Conservation (phyloP, 768 basidiomycete genomes). For the Rhodotorula kratochvilovae region DNA sequence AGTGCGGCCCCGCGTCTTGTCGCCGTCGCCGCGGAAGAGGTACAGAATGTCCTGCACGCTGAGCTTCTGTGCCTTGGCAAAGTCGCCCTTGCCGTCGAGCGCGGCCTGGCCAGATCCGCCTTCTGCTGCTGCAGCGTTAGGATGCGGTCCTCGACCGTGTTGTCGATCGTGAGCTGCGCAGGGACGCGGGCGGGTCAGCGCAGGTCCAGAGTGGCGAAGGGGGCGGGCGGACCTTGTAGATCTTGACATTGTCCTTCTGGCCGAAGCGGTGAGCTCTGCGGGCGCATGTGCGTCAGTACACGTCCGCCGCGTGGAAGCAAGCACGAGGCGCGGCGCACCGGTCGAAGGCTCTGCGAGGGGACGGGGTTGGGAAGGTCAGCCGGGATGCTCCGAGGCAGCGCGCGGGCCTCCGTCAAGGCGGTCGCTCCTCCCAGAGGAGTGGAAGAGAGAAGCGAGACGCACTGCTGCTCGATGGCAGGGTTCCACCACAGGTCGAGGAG, state of each 20-base stretch:
- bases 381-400: conserved; percentile 49
- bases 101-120: conserved; percentile 76
- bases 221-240: conserved; percentile 46
- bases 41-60: conserved; percentile 59
- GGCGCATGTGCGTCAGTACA: conserved; percentile 3
- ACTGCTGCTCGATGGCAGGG: conserved; percentile 46
- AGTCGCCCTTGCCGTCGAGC: conserved; percentile 79
- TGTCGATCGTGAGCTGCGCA: conserved; percentile 3
- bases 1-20: not conserved
- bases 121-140: conserved; percentile 85
- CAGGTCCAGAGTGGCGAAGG: not conserved
- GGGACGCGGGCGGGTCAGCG: not conserved
- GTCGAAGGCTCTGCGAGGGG: conserved; percentile 22
- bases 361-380: conserved; percentile 81
- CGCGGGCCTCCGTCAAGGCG: too few species aligned
- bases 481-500: conserved; percentile 36
- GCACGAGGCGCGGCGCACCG: not conserved
- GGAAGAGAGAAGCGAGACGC: not conserved
- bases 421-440: too few species aligned
- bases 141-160: conserved; percentile 65
- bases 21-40: conserved; percentile 16
- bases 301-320: not conserved
- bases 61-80: conserved; percentile 65
- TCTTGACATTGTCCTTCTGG: conserved; percentile 61
- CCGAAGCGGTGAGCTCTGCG: conserved; percentile 55